Percentiles rank a stretch among this genome's conserved stretches.
Conservation (phyloP, 2,329 filamentous ascomycete genomes). For the Leptodontidium sp. region DNA sequence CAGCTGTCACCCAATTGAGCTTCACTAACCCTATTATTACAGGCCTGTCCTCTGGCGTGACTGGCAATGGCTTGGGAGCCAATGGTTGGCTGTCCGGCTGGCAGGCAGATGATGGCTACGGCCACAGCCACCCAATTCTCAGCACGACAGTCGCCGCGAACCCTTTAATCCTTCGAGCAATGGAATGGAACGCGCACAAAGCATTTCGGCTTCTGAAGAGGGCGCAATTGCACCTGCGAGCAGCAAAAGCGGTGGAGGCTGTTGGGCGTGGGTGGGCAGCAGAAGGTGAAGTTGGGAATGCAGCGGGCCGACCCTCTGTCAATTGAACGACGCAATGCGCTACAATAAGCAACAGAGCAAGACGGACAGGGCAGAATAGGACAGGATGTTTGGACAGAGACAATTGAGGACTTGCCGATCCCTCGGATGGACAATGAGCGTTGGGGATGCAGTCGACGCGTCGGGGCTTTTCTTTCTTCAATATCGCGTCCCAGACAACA, state of each 20-base stretch:
- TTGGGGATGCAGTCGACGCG: conserved; percentile 34
- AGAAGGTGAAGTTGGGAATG: conserved; percentile 22
- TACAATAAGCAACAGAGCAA: neutral
- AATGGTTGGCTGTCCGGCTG: conserved; percentile 32
- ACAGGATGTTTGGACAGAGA: neutral
- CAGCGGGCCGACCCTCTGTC: conserved; percentile 24
- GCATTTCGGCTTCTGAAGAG: conserved; percentile 45
- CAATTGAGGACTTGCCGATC: conserved; percentile 32
- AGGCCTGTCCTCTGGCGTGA: conserved; percentile 38
- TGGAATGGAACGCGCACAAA: conserved; percentile 43
- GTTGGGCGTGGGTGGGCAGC: conserved; percentile 21
- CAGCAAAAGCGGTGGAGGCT: conserved; percentile 36
- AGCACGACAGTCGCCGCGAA: conserved; percentile 41
- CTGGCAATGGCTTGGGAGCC: conserved; percentile 37
- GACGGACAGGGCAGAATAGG: conserved; percentile 18
- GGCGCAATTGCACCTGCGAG: conserved; percentile 42
- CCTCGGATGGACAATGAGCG: conserved; percentile 35
- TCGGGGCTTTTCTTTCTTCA: conserved; percentile 22
- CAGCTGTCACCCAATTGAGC: conserved; percentile 39
- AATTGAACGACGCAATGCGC: conserved; percentile 31
- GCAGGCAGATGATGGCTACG: conserved; percentile 29
- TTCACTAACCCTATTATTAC: conserved; percentile 47
- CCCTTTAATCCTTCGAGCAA: conserved; percentile 44
- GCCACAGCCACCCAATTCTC: conserved; percentile 39
- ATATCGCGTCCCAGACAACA: conserved; percentile 24